Evolutionary conservation across 768 basidiomycete species (phyloP).

Genomic region (Leccinum barrowsii): DNA sequence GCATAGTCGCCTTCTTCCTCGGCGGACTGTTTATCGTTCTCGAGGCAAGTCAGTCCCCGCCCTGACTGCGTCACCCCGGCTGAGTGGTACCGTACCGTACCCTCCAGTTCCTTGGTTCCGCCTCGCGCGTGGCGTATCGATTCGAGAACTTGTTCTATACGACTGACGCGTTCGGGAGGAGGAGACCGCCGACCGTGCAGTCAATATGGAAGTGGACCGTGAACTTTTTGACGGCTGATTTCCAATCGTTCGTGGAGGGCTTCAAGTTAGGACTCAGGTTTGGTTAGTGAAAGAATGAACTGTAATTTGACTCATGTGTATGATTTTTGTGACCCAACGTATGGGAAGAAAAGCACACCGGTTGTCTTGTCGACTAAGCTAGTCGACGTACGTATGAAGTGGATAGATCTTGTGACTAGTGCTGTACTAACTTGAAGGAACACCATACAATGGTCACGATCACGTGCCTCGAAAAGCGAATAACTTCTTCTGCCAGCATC

Average conservation of each 20-base stretch:
- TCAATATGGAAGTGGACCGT: constrained; percentile 66
- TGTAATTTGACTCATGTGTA: not conserved
- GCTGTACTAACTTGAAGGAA: not conserved
- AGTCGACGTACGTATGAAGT: too few species aligned
- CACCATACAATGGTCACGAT: not conserved
- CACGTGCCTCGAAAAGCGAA: constrained; percentile 6
- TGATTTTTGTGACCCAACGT: not conserved
- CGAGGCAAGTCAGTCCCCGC: constrained; percentile 52
- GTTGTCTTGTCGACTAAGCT: too few species aligned
- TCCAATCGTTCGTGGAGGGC: constrained; percentile 87
- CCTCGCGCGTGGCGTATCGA: constrained; percentile 54
- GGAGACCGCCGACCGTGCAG: constrained; percentile 58
- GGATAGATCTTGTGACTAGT: too few species aligned
- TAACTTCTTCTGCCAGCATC: not conserved
- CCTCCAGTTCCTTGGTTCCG: constrained; percentile 80
- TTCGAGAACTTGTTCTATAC: constrained; percentile 78
- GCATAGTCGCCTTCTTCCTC: constrained; percentile 76
- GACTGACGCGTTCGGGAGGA: constrained; percentile 50
- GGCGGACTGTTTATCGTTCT: constrained; percentile 89
- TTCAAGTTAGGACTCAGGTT: constrained; percentile 76
- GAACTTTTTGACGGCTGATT: constrained; percentile 87
- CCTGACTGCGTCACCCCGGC: not conserved
- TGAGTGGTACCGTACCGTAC: not conserved
- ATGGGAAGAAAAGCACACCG: too few species aligned
- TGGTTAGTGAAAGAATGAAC: constrained; percentile 47